These are phyloP conservation scores for Solanum bulbocastanum DNA, from an alignment of 257 asterid species.

Conservation along the genomic window DNA sequence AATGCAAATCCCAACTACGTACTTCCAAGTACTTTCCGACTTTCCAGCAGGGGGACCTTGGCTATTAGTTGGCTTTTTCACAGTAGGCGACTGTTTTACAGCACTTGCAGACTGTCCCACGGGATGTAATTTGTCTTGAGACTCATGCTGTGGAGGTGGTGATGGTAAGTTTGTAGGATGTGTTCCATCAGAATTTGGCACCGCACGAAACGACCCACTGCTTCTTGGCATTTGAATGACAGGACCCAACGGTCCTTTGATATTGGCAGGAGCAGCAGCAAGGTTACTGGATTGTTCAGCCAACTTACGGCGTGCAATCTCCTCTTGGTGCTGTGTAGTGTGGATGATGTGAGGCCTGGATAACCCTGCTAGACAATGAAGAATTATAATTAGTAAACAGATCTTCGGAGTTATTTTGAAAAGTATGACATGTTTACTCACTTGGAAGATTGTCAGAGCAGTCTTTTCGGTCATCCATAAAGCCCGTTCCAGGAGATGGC, in stretches of 20 bases:
- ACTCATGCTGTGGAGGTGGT: slow-evolving; percentile 2
- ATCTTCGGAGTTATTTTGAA: not conserved
- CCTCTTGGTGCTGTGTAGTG: slow-evolving; percentile 12
- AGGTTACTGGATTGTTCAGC: slow-evolving; percentile 52
- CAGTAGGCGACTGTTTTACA: not conserved
- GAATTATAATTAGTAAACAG: not conserved
- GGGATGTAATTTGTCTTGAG: slow-evolving; percentile 9
- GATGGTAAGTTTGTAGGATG: slow-evolving; percentile 19
- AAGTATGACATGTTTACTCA: slow-evolving; percentile 9
- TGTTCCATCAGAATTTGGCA: slow-evolving; percentile 17
- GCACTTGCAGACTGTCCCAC: not conserved
- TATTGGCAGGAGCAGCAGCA: slow-evolving; percentile 38
- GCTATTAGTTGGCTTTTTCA: not conserved
- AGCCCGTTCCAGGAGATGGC: slow-evolving; percentile 14
- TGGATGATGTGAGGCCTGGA: slow-evolving; percentile 13
- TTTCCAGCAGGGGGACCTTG: slow-evolving; percentile 5
- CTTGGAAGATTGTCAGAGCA: slow-evolving; percentile 29
- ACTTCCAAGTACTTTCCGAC: slow-evolving; percentile 29
- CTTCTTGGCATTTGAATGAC: slow-evolving; percentile 49
- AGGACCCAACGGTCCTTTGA: slow-evolving; percentile 8
- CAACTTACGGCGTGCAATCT: slow-evolving; percentile 38
- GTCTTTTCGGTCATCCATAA: slow-evolving; percentile 14
- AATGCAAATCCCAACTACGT: slow-evolving; percentile 29
- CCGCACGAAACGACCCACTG: slow-evolving; percentile 91
- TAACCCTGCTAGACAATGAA: slow-evolving; percentile 20